Evolutionary conservation across 139 green algal species (phyloP), one percentile per base, ranked within the genome.

Genomic region (Astrephomene gubernaculifera): DNA sequence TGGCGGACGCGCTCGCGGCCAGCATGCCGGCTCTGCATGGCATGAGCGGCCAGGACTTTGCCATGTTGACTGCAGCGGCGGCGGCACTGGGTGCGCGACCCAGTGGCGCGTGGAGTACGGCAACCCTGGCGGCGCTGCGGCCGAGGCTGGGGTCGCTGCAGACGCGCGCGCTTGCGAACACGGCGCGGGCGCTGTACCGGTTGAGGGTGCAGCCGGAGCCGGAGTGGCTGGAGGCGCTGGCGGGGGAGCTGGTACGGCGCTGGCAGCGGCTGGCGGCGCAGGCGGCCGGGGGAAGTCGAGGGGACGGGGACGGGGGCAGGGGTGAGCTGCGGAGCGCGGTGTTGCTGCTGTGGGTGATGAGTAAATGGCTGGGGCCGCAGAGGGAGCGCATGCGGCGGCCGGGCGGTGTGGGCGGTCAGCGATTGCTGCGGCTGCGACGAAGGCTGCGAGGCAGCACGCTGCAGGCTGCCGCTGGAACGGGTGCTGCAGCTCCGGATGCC

Each of bases 341-440:
- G 38, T 0, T 72, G 57, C 17, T 83, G 57, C 39, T 72, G 76
- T 83, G 76, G 76, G 57, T 83, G 29, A 36, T 83, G 76, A 45
- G 60, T 3, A 54, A 31, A 5, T 83, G 76, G 76, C 41, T 82
- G 8, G 75, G 75, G 29, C 10, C 54, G 25, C 21, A 82, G 73
- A 19, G n/a, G n/a, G n/a, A 39, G 53, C 52, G 57, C 57, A 29
- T n/a, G 6, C 57, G 49, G 12, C 12, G 49, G 49, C 49, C 12
- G 12, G 17, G 49, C 12, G 17, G 57, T n/a, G 22, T 27, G 19
- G 57, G 6, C 22, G 19, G 38, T 39, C 69, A 35, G 38, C 69
- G 65, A 35, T 31, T 65, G 79, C 44, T 27, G 67, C 19, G 19
- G 68, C 25, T 9, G 81, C 24, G 14, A 19, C 36, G 17, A 1